A percentile compares a stretch with the other conserved stretches of the same genome.
Conservation (phyloP, 257 asterid genomes). For the Solanum infundibuliforme region DNA sequence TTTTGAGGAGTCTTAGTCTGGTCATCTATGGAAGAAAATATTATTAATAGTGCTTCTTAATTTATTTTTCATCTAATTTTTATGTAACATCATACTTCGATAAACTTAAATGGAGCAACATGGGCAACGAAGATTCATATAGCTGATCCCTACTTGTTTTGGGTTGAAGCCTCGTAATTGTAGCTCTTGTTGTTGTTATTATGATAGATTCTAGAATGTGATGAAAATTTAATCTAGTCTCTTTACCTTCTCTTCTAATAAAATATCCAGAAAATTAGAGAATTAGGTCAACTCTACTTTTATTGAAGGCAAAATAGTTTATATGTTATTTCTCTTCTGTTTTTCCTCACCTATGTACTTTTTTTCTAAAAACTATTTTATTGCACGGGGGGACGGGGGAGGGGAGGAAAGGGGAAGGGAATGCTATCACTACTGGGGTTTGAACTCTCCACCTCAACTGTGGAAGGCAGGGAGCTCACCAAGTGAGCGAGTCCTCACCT, state of each 20-base stretch:
- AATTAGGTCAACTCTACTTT: not conserved
- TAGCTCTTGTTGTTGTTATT: not conserved
- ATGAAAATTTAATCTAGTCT: not conserved
- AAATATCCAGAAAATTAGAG: not conserved
- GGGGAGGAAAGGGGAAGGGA: not conserved
- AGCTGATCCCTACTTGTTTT: not conserved
- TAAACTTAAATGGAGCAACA: not conserved
- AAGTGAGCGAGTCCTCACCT: not conserved
- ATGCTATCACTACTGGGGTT: not conserved
- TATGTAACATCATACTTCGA: not conserved
- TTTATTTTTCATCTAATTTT: not conserved
- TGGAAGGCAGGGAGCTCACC: not conserved
- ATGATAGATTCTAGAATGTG: not conserved
- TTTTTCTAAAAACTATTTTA: not conserved
- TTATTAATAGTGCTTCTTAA: not conserved
- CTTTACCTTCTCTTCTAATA: not conserved
- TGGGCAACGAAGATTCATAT: not conserved
- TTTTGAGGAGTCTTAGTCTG: not conserved
- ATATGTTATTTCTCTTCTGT: not conserved
- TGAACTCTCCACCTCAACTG: not conserved
- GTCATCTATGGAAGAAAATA: not conserved
- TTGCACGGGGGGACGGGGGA: not conserved
- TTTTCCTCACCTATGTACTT: not conserved
- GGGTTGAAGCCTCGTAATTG: not conserved
- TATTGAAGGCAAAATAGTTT: not conserved